Evolutionary conservation across 805 yeast species (phyloP), one percentile per base, ranked within the genome.

Genomic region (Monosporozyma aquatica): DNA sequence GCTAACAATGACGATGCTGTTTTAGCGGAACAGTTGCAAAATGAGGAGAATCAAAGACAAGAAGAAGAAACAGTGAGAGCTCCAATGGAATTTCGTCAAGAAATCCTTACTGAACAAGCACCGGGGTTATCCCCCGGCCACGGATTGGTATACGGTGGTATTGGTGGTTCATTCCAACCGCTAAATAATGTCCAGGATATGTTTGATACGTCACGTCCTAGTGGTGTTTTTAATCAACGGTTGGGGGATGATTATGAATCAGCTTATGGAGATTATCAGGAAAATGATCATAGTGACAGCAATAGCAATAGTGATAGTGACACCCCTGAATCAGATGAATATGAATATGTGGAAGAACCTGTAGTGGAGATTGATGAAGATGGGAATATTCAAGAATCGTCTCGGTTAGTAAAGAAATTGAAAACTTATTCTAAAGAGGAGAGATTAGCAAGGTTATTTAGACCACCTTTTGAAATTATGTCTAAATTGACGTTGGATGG

Each of bases 391-490:
- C 53, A 54, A 29, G 65, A 63, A 39, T 53, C 51, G 37, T 53
- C 54, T 5, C 57, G 57, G 43, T 25, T 57, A 33, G 61, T 61
- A 1, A 52, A 50, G 36, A 54, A 47, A 34, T 53, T 58, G 3
- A 54, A 49, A 34, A 37, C 43, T 3, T 46, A 54, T 37, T 45
- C 63, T 2, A 58, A 53, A 47, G 62, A 56, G 42, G 70, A 78
- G 49, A 69, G 94, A 40, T 67, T 92, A 38, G 97, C 95, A 4
- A 73, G 73, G 47, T 68, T 92, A 23, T 92, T 90, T 62, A 71
- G 90, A 47, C 97, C 98, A 0, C 99, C 99, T 0, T 90, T 86
- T 66, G 97, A 90, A 52, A 66, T 92, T 26, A 87, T 92, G 55
- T 70, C 79, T 17, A 77, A 73, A 49, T 49, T 78, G 14, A 76